These are phyloP conservation scores for Samsoniella hepiali DNA, from an alignment of 2,329 filamentous ascomycete species.

Conservation along the genomic window DNA sequence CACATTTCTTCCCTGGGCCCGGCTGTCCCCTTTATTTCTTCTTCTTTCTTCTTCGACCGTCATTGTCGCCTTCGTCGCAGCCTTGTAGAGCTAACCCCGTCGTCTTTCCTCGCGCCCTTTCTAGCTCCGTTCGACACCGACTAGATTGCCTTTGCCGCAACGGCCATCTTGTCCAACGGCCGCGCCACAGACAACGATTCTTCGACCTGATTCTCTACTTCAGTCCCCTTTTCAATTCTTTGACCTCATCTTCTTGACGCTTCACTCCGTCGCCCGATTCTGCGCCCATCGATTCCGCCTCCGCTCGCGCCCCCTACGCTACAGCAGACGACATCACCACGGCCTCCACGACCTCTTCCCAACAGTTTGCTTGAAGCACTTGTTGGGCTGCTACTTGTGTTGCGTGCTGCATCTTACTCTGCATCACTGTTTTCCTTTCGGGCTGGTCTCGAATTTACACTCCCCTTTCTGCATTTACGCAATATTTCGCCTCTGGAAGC, in stretches of 20 bases:
- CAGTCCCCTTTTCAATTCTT: neutral
- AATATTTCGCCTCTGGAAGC: constrained; percentile 32
- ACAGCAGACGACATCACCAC: constrained; percentile 34
- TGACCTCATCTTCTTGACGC: constrained; percentile 3
- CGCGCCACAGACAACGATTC: neutral
- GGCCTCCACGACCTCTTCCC: constrained; percentile 29
- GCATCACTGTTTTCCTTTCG: constrained; percentile 29
- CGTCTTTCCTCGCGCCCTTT: constrained; percentile 23
- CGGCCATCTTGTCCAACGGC: neutral
- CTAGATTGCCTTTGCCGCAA: constrained; percentile 1
- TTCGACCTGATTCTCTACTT: constrained; percentile 2
- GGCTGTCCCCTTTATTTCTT: constrained; percentile 30
- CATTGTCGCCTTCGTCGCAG: constrained; percentile 5
- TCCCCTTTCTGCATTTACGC: constrained; percentile 25
- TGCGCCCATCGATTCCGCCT: constrained; percentile 26
- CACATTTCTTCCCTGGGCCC: constrained; percentile 23
- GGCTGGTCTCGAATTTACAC: constrained; percentile 46
- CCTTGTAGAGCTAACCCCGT: constrained; percentile 25
- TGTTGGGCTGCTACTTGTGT: constrained; percentile 34
- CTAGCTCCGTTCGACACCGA: constrained; percentile 17
- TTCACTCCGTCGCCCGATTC: constrained; percentile 17
- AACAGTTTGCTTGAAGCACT: constrained; percentile 46
- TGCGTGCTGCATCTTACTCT: constrained; percentile 26
- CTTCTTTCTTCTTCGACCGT: constrained; percentile 27
- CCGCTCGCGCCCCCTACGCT: constrained; percentile 33